Evolutionary conservation across 2,329 filamentous ascomycete species (phyloP), one percentile per base, ranked within the genome.

Genomic region (Fusarium staphyleae): DNA sequence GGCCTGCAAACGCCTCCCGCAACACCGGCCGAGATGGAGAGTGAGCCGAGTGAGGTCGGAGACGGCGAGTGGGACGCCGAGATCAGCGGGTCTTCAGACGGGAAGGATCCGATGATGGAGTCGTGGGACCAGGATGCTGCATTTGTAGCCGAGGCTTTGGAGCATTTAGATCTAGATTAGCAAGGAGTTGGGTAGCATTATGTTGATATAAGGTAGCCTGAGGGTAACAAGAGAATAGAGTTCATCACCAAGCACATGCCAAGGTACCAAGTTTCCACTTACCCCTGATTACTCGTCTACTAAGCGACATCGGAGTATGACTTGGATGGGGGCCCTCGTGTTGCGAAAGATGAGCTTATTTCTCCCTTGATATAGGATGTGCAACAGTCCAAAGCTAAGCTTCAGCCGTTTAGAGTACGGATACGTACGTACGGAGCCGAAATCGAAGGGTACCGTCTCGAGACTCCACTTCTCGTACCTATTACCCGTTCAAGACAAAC

Each of bases 1-100:
- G 79, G 77, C 6, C 57, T 82, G 24, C 77, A 78, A 52, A 83
- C 81, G 18, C 80, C 81, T n/a, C 81, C 81, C 1, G 79, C 82
- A 68, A 82, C 78, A 26, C 80, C 81, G n/a, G 80, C 80, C 1
- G 79, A 82, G 68, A 82, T 78, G 32, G 80, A 81, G 63, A 81
- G 77, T 53, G 81, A 83, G 61, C 72, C 71, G 37, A 78, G 73
- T 29, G 79, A 82, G 68, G 81, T 77, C 36, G 79, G 76, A 28
- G 72, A 73, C 35, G 57, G 44, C n/a, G 62, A 60, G 49, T 61
- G 55, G 64, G 34, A 30, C 46, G 10, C 41, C 32, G 64, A 57
- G 22, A 42, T 30, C 33, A 55, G 44, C 46, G 63, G 52, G 48
- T 53, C 47, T 36, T 16, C 45, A 49, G 47, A 33, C 30, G 57